These are phyloP conservation scores for Fomitopsis pulvina DNA, from an alignment of 768 basidiomycete species.

Conservation along the genomic window DNA sequence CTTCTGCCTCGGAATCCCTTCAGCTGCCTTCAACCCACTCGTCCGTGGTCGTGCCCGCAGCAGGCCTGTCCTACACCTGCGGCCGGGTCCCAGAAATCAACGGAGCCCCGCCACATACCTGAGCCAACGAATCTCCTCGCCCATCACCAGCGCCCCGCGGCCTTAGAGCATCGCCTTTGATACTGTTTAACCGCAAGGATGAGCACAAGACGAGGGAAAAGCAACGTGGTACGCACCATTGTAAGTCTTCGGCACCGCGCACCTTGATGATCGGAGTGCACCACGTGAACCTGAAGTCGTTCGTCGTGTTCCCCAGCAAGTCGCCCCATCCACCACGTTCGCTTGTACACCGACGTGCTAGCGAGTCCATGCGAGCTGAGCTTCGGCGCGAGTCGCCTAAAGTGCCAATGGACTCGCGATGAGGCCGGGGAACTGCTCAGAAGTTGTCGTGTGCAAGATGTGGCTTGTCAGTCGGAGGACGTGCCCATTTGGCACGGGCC, in stretches of 20 bases:
- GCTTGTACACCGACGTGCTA: conserved; percentile 73
- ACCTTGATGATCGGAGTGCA: conserved; percentile 37
- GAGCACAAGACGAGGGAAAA: conserved; percentile 14
- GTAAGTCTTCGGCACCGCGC: conserved; percentile 65
- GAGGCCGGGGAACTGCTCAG: conserved; percentile 41
- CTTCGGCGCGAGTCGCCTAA: no score
- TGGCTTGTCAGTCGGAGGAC: conserved; percentile 69
- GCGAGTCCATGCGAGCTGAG: no score
- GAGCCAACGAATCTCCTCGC: conserved; percentile 64
- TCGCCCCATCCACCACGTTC: no score
- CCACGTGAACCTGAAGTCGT: conserved; percentile 74
- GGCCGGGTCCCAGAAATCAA: no score
- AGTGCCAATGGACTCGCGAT: conserved; percentile 40
- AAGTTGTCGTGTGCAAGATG: conserved; percentile 50
- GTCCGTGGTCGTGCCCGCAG: no score
- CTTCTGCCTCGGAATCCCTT: no score
- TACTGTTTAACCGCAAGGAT: no score
- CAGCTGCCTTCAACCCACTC: no score
- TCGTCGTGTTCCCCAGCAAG: no score
- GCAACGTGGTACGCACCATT: conserved; percentile 40
- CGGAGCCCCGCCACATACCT: no score
- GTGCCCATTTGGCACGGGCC: conserved; percentile 79
- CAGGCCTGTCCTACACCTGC: no score
- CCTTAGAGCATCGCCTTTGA: conserved; percentile 82
- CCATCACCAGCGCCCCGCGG: conserved; percentile 61